A percentile compares a stretch with the other conserved stretches of the same genome.
Evolutionary conservation across 768 basidiomycete species (phyloP).

Genomic region (Coprinopsis sp.): DNA sequence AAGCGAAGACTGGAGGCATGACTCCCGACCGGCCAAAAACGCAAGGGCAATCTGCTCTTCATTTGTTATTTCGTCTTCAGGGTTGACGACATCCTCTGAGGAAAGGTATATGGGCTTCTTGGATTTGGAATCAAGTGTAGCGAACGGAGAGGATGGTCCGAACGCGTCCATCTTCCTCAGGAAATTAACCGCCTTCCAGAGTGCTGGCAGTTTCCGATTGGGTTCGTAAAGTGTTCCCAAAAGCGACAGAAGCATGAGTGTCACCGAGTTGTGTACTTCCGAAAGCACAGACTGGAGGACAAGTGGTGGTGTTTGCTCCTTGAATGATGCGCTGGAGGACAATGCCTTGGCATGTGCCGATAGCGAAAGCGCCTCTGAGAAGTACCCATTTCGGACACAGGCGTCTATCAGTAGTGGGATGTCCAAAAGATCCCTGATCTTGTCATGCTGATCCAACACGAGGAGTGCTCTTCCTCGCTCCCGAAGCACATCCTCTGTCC

Average conservation of each 20-base stretch:
- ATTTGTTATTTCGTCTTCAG: slow-evolving; percentile 23
- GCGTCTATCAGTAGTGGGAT: slow-evolving; percentile 88
- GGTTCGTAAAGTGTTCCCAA: slow-evolving; percentile 77
- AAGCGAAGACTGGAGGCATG: slow-evolving; percentile 55
- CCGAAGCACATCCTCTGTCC: slow-evolving; percentile 68
- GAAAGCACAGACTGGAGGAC: slow-evolving; percentile 59
- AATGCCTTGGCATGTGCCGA: slow-evolving; percentile 63
- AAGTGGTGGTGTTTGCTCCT: slow-evolving; percentile 35
- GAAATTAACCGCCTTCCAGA: slow-evolving; percentile 89
- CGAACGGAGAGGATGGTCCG: slow-evolving; percentile 26
- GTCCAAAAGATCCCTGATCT: slow-evolving; percentile 87
- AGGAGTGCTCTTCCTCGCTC: slow-evolving; percentile 77
- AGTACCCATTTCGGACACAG: slow-evolving; percentile 89
- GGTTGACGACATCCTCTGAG: slow-evolving; percentile 16
- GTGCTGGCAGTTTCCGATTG: slow-evolving; percentile 75
- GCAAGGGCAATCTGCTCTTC: slow-evolving; percentile 83
- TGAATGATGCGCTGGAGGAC: slow-evolving; percentile 35
- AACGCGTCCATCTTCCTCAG: slow-evolving; percentile 78
- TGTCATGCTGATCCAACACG: slow-evolving; percentile 93
- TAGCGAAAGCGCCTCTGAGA: slow-evolving; percentile 86
- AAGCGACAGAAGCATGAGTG: slow-evolving; percentile 74
- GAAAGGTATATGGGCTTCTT: slow-evolving; percentile 12
- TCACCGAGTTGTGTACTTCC: slow-evolving; percentile 64
- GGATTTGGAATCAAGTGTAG: slow-evolving; percentile 16
- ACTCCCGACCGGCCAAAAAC: slow-evolving; percentile 67